A percentile compares a stretch with the other conserved stretches of the same genome.
Evolutionary conservation across 768 basidiomycete species (phyloP).

Genomic region (Lentinus brumalis): DNA sequence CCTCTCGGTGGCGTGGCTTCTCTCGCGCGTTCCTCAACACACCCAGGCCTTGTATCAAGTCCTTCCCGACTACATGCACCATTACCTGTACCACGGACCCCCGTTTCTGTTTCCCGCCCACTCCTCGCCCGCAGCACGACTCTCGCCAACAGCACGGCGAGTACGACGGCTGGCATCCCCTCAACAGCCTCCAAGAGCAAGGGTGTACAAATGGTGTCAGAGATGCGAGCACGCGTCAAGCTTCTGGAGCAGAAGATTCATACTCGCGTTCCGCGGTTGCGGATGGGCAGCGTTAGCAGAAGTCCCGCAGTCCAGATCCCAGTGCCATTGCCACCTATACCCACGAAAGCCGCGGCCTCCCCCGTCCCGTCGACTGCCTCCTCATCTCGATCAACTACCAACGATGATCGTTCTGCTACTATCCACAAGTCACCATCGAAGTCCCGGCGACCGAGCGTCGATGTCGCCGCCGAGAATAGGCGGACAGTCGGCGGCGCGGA

Average conservation of each 20-base stretch:
- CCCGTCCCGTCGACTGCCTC: constrained; percentile 24
- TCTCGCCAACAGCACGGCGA: constrained; percentile 32
- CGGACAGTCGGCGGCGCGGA: constrained; percentile 45
- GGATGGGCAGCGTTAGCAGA: constrained; percentile 76
- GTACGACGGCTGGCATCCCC: constrained; percentile 31
- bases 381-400: constrained; percentile 18
- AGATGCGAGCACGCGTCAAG: constrained; percentile 84
- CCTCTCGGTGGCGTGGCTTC: constrained; percentile 45
- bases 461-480: constrained; percentile 36
- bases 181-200: constrained; percentile 66
- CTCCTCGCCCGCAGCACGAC: constrained; percentile 37
- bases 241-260: constrained; percentile 87
- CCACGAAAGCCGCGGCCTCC: constrained; percentile 22
- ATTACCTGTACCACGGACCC: constrained; percentile 35
- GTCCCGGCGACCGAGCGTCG: constrained; percentile 25
- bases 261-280: constrained; percentile 80
- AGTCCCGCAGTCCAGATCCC: constrained; percentile 44
- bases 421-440: constrained; percentile 26
- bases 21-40: constrained; percentile 57
- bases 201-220: constrained; percentile 90
- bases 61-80: constrained; percentile 43
- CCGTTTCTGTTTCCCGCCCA: constrained; percentile 33
- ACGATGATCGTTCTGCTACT: constrained; percentile 31
- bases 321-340: constrained; percentile 26
- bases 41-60: constrained; percentile 52